Base-by-base conservation (phyloP, 2,329 filamentous ascomycete species). In the Aspergillus awamori region DNA sequence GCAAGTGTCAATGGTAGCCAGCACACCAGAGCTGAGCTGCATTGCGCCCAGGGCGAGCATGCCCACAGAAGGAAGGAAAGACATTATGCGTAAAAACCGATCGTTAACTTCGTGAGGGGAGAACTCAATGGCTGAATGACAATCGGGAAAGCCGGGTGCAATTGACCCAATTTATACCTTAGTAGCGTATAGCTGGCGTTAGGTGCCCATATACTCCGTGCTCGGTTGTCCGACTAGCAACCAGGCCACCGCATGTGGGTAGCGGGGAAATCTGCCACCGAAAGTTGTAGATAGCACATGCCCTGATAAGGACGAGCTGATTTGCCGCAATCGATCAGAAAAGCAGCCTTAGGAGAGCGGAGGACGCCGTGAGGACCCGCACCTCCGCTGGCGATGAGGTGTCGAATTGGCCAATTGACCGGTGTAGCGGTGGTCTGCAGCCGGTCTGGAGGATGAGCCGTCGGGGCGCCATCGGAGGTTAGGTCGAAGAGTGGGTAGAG, bases 1-100 rank as follows among this genome's bases (percentile, higher is more conserved):
- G 60, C 75, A 78, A 22, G 68, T 65, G 49, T 72, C 63, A 6
- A 73, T 63, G 49, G 59, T 53, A 36, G 70, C 72, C 20, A 66
- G 62, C 10, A 63, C 66, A n/a, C 68, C 63, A 8, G 67, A 58
- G 54, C 65, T 45, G 17, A 70, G 28, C 38, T 57, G 62, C 55
- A 66, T 62, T 11, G 69, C 66, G 24, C 63, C 61, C 20, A 75
- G 60, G 64, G 71, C 68, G 8, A 75, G 59, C 38, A 69, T 57
- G 60, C 67, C 64, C 61, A 61, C 57, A 8, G 65, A 65, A 30
- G 67, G 53, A 24, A 67, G 24, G 49, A 57, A 61, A 47, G 65
- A 43, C 71, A 72, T 73, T 45, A 8, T 64, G 33, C 30, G 36
- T 6, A 13, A 43, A 24, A 24, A 45, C 20, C 10, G 13, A 28